phyloP scores from a whole-genome alignment of 805 yeast species.

The Scheffersomyces amazonensis region DNA sequence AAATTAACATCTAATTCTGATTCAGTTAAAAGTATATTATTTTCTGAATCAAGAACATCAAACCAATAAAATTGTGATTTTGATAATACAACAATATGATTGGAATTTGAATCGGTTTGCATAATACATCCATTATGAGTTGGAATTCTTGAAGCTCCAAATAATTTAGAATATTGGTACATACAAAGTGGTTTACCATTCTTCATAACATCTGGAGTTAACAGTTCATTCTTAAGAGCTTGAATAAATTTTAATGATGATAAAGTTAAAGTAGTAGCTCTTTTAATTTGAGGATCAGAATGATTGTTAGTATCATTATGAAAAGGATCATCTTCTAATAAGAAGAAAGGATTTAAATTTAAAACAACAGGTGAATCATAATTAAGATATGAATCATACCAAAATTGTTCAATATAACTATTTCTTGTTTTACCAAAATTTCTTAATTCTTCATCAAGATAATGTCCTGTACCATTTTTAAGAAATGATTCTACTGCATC shows the following conservation, averaged over 20 bases:
- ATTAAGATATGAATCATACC: conserved; percentile 87
- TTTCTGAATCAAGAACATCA: conserved; percentile 75
- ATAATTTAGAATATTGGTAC: conserved; percentile 86
- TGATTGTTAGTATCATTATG: conserved; percentile 46
- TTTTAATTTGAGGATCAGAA: conserved; percentile 57
- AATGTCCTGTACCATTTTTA: conserved; percentile 47
- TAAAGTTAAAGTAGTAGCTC: conserved; percentile 77
- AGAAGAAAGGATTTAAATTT: conserved; percentile 85
- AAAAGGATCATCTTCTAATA: conserved; percentile 90
- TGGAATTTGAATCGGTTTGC: conserved; percentile 74
- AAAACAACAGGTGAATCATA: conserved; percentile 91
- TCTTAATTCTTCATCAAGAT: conserved; percentile 61
- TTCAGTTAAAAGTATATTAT: conserved; percentile 71
- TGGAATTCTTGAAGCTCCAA: conserved; percentile 87
- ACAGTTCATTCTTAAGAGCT: conserved; percentile 71
- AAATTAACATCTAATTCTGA: conserved; percentile 73
- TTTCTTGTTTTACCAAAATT: conserved; percentile 61
- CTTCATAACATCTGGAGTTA: conserved; percentile 67
- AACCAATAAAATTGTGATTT: conserved; percentile 94
- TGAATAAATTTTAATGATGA: conserved; percentile 78
- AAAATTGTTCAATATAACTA: conserved; percentile 88
- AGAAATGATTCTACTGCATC: conserved; percentile 58
- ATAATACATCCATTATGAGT: conserved; percentile 75
- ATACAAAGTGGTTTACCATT: conserved; percentile 70
- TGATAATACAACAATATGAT: conserved; percentile 78